Evolutionary conservation across 768 basidiomycete species (phyloP), one percentile per base, ranked within the genome.

Genomic region (Leccinum boreale): DNA sequence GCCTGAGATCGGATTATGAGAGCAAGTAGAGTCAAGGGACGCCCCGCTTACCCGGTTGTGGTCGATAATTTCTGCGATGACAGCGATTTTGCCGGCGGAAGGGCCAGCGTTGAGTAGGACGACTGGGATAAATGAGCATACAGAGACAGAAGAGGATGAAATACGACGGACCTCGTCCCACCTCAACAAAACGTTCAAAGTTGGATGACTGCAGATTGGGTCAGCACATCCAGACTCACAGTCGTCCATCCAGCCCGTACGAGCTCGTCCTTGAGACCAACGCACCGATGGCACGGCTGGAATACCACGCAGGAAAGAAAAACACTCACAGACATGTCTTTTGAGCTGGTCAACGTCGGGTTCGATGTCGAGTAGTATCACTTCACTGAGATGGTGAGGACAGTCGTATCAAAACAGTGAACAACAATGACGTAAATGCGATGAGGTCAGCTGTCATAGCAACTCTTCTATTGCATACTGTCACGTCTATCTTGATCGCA

Each of bases 111-210:
- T 91, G 79, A 98, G 83, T 78, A 98, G 93, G 74, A 98, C 93
- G 61, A 98, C 94, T 66, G 12, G 10, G 14, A 29, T 0, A 36
- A 36, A 7, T 68, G 59, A 68, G 61, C n/a, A 31, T 2, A 12
- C 3, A n/a, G 33, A 1, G 21, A 4, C 3, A 10, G 31, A 24
- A 9, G 0, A 24, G 1, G 4, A 45, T 21, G 47, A 21, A 7
- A 50, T 3, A 31, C 28, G 23, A 59, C 50, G 14, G 51, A 92
- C 90, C 91, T 71, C 96, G 92, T 72, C 96, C 96, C 74, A 98
- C 94, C 85, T 99, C 91, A 71, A 98, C 95, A 78, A 96, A 98
- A 62, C 93, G 92, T 78, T 89, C 87, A 84, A 98, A 98, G 74
- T 87, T 93, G 69, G 92, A 94, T 65, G 86, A 81, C 85, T 90